A percentile compares a stretch with the other conserved stretches of the same genome.
Evolutionary conservation across 2,329 filamentous ascomycete species (phyloP).

Genomic region (Hansfordia pulvinata): DNA sequence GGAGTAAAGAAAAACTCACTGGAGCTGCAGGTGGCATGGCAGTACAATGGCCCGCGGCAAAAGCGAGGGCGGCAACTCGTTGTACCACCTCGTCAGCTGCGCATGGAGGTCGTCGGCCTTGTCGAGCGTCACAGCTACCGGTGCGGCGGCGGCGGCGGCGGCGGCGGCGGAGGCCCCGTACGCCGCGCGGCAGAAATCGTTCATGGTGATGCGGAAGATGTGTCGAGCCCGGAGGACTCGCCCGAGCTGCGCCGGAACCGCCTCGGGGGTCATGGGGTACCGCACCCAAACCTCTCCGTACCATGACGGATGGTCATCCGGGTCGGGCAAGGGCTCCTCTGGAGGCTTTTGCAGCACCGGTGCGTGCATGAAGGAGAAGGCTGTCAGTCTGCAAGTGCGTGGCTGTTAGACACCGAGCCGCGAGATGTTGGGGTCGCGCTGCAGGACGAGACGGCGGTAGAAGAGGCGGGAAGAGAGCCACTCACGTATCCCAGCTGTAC

Average conservation of each 20-base stretch:
- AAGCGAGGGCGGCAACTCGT: conserved; percentile 11
- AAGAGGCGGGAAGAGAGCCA: background rate
- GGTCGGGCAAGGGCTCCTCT: conserved; percentile 15
- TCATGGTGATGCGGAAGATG: conserved; percentile 19
- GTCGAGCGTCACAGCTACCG: conserved; percentile 8
- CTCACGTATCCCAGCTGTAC: conserved; percentile 4
- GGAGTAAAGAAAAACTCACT: conserved; percentile 13
- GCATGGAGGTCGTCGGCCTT: conserved; percentile 8
- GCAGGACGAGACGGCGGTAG: no score
- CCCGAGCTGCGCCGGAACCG: conserved; percentile 12
- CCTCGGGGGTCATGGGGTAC: conserved; percentile 15
- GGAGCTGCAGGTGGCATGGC: conserved; percentile 20
- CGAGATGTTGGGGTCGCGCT: no score
- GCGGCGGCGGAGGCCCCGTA: conserved; percentile 2
- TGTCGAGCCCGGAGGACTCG: conserved; percentile 14
- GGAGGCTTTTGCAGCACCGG: conserved; percentile 18
- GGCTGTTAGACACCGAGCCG: background rate
- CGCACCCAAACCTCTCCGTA: conserved; percentile 22
- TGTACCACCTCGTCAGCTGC: conserved; percentile 15
- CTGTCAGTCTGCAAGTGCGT: background rate
- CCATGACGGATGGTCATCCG: conserved; percentile 9
- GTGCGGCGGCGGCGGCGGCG: no score
- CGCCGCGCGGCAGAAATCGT: conserved; percentile 11
- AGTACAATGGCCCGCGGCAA: conserved; percentile 15
- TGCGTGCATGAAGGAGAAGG: conserved; percentile 9